Percentiles rank a stretch among this genome's conserved stretches.
These are phyloP conservation scores for Zoysia matrella DNA, from an alignment of 202 grass and related monocot genomes.

Conservation along the genomic window DNA sequence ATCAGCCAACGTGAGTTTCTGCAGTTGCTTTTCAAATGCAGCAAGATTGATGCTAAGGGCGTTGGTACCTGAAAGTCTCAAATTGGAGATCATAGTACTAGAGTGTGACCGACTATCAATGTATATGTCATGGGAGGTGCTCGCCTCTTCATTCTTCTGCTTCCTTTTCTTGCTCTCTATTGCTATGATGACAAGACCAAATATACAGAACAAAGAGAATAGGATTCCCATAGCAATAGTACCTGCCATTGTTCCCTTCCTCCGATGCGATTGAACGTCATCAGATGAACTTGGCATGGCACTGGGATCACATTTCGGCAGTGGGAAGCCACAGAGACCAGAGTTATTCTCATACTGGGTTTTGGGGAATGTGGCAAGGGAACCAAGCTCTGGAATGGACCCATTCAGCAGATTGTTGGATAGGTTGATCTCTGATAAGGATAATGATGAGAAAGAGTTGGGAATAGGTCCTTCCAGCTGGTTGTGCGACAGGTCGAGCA, in stretches of 20 bases:
- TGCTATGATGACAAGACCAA: slow-evolving; percentile 70
- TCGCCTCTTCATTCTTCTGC: background rate
- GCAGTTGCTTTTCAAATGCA: too few relatives aligned
- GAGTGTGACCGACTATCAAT: too few relatives aligned
- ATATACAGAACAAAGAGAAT: slow-evolving; percentile 79
- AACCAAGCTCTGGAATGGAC: slow-evolving; percentile 83
- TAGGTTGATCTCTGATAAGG: slow-evolving; percentile 88
- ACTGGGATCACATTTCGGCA: slow-evolving; percentile 23
- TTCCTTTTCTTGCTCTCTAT: slow-evolving; percentile 73
- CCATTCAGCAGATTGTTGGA: slow-evolving; percentile 90
- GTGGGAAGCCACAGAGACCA: slow-evolving; percentile 20
- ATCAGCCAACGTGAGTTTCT: too few relatives aligned
- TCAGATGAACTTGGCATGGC: slow-evolving; percentile 20
- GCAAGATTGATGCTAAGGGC: too few relatives aligned
- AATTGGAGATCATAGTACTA: too few relatives aligned
- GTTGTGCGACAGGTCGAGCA: too few relatives aligned
- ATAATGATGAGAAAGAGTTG: slow-evolving; percentile 20
- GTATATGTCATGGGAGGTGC: too few relatives aligned
- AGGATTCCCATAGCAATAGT: slow-evolving; percentile 77
- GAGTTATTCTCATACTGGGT: slow-evolving; percentile 82
- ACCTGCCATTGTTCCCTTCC: slow-evolving; percentile 65
- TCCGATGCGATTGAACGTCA: slow-evolving; percentile 50
- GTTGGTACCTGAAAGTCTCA: background rate
- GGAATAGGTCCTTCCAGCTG: too few relatives aligned
- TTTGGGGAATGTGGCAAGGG: slow-evolving; percentile 76